A percentile compares a stretch with the other conserved stretches of the same genome.
These are phyloP conservation scores for Penicillium sp. DNA, from an alignment of 2,329 filamentous ascomycete species.

Conservation along the genomic window DNA sequence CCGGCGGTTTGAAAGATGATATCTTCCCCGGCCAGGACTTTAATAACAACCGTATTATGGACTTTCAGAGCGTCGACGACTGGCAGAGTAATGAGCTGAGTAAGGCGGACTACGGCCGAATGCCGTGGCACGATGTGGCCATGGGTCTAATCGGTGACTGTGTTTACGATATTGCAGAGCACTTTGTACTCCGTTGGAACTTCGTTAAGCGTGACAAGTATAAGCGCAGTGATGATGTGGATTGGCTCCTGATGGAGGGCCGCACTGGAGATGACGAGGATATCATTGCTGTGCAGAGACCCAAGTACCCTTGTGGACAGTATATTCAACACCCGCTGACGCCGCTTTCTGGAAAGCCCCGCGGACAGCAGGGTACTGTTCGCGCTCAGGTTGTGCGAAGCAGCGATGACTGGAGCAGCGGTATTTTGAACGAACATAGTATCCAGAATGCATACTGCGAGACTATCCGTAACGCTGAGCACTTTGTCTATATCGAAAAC, in stretches of 20 bases:
- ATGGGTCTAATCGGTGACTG: slow-evolving; percentile 89
- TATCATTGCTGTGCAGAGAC: slow-evolving; percentile 81
- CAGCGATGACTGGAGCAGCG: slow-evolving; percentile 90
- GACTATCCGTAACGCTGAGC: slow-evolving; percentile 80
- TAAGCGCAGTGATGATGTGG: slow-evolving; percentile 78
- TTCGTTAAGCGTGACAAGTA: slow-evolving; percentile 97
- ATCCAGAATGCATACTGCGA: slow-evolving; percentile 84
- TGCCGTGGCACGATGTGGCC: slow-evolving; percentile 97
- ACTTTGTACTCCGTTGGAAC: slow-evolving; percentile 94
- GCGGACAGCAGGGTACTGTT: slow-evolving; percentile 67
- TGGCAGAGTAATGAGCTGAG: slow-evolving; percentile 92
- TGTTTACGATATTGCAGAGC: slow-evolving; percentile 91
- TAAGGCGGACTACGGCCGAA: slow-evolving; percentile 86
- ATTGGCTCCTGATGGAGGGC: slow-evolving; percentile 80
- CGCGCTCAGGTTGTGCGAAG: slow-evolving; percentile 85
- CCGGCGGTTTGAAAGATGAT: slow-evolving; percentile 75
- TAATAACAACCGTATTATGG: slow-evolving; percentile 96
- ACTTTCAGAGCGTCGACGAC: slow-evolving; percentile 85
- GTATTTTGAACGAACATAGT: slow-evolving; percentile 78
- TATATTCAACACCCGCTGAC: slow-evolving; percentile 78
- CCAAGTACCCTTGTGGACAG: slow-evolving; percentile 82
- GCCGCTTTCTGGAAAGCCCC: slow-evolving; percentile 64
- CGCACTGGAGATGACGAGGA: slow-evolving; percentile 77
- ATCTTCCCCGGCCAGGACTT: slow-evolving; percentile 96
- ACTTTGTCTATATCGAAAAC: slow-evolving; percentile 97